Evolutionary conservation across 441 rosid genomes (phyloP).

Genomic region (Erodium texanum): DNA sequence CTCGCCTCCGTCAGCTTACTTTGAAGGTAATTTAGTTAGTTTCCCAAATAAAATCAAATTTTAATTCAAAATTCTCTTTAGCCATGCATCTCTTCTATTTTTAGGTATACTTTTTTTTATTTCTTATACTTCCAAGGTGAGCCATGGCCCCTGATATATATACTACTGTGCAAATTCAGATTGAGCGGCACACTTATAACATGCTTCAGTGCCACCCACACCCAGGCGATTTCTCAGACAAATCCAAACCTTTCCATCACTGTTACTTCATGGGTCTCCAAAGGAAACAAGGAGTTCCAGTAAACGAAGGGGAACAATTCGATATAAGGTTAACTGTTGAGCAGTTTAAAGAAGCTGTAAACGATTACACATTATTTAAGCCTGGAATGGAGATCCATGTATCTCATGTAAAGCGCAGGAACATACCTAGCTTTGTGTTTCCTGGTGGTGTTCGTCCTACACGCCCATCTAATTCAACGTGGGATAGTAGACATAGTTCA

Average conservation of each 20-base stretch:
- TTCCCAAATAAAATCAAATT: background rate
- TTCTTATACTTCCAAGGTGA: slow-evolving; percentile 11
- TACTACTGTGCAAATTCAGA: slow-evolving; percentile 37
- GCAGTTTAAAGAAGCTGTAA: slow-evolving; percentile 69
- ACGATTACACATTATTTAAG: slow-evolving; percentile 46
- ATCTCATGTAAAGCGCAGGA: slow-evolving; percentile 57
- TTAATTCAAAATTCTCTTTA: background rate
- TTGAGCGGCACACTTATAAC: slow-evolving; percentile 73
- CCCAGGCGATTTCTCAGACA: slow-evolving; percentile 71
- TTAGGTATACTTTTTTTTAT: slow-evolving; percentile 6
- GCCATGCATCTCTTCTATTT: background rate
- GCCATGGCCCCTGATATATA: slow-evolving; percentile 15
- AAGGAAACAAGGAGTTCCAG: slow-evolving; percentile 81
- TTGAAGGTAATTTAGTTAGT: slow-evolving; percentile 47
- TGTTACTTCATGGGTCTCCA: slow-evolving; percentile 94
- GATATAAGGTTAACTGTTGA: slow-evolving; percentile 88
- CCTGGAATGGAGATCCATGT: slow-evolving; percentile 82
- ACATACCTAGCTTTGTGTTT: slow-evolving; percentile 70
- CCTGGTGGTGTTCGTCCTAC: slow-evolving; percentile 78
- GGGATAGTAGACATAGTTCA: slow-evolving; percentile 53
- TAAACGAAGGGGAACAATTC: slow-evolving; percentile 62
- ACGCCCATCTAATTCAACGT: slow-evolving; percentile 54
- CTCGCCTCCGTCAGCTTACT: slow-evolving; percentile 90
- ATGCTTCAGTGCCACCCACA: slow-evolving; percentile 96
- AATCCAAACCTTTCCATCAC: slow-evolving; percentile 58